Base-by-base conservation (phyloP, 2,329 filamentous ascomycete species). In the Neoascochyta sp. region DNA sequence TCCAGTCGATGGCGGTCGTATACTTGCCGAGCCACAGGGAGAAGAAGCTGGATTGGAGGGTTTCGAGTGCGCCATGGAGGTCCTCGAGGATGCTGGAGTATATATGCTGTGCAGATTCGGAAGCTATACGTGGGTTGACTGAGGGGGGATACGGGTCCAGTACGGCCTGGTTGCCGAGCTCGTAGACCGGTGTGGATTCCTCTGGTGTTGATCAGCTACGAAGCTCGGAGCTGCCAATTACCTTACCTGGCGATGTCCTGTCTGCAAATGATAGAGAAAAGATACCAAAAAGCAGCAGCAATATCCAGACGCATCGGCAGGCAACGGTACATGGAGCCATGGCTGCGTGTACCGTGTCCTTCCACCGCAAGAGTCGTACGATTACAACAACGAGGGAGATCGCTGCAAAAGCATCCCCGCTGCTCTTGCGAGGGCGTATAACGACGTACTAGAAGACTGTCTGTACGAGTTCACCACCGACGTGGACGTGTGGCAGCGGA, bases 1-100 rank as follows among this genome's bases (percentile, higher is more conserved):
- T 96, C 90, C 90, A 96, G 66, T 95, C 90, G 51, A 94, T 95
- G 17, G 85, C 76, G 1, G 73, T 72, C 1, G 88, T 86, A 86
- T 89, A 96, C 15, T 79, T 87, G 8, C 85, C 88, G 19, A 83
- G 68, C 73, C 84, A 84, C 4, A 82, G 65, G 25, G 80, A 74
- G 57, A 92, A 95, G 64, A 87, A 95, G 15, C 73, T 68, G 29
- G 76, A 70, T 59, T 95, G 88, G 72, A 95, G 78, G 5, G 82
- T 78, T 25, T 78, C 71, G 41, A 95, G 70, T 5, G 86, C 83
- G 27, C 73, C 30, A 29, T 61, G 59, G 8, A 69, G 54, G 20
- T 65, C 50, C 23, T 54, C 48, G 7, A 63, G 51, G 9, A 51
- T 36, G 9, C 47, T 53, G 16, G 39, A n/a, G n/a, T n/a, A n/a